Percentiles rank a stretch among this genome's conserved stretches.
Conservation (phyloP, 768 basidiomycete species). For the Termitomyces sp. region DNA sequence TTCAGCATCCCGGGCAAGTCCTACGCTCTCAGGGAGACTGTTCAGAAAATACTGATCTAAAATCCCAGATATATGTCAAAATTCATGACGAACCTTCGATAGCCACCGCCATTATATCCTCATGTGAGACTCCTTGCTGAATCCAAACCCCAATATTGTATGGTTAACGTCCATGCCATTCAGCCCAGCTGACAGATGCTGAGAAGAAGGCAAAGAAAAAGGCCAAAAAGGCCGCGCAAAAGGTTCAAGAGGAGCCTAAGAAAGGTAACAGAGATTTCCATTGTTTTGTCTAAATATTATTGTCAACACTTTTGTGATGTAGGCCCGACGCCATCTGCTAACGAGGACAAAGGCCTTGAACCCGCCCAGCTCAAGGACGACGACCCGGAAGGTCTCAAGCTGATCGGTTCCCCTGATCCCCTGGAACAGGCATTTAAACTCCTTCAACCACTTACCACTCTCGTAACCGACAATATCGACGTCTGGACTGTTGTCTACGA, state of each 20-base stretch:
- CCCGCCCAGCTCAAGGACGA: conserved; percentile 57
- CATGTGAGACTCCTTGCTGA: conserved; percentile 22
- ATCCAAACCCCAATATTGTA: background rate
- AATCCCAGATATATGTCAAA: conserved; percentile 63
- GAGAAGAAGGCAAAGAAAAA: conserved; percentile 85
- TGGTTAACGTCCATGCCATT: background rate
- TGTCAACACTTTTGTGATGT: no score
- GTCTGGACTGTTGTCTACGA: conserved; percentile 77
- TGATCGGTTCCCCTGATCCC: conserved; percentile 55
- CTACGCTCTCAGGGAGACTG: background rate
- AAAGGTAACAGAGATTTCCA: conserved; percentile 44
- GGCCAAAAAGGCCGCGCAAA: conserved; percentile 74
- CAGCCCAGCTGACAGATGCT: conserved; percentile 45
- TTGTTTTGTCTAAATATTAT: background rate
- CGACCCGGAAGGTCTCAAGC: conserved; percentile 76
- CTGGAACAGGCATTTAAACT: conserved; percentile 74
- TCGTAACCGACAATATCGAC: conserved; percentile 50
- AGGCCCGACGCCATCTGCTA: conserved; percentile 27
- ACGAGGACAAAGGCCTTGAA: conserved; percentile 73
- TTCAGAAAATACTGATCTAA: background rate
- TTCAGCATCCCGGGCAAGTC: conserved; percentile 57
- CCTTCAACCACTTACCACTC: conserved; percentile 53
- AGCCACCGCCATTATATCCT: conserved; percentile 33
- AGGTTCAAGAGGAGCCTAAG: conserved; percentile 61
- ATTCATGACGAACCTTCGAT: conserved; percentile 69